Evolutionary conservation across 2,329 filamentous ascomycete species (phyloP).

Genomic region (Exophiala spinifera): DNA sequence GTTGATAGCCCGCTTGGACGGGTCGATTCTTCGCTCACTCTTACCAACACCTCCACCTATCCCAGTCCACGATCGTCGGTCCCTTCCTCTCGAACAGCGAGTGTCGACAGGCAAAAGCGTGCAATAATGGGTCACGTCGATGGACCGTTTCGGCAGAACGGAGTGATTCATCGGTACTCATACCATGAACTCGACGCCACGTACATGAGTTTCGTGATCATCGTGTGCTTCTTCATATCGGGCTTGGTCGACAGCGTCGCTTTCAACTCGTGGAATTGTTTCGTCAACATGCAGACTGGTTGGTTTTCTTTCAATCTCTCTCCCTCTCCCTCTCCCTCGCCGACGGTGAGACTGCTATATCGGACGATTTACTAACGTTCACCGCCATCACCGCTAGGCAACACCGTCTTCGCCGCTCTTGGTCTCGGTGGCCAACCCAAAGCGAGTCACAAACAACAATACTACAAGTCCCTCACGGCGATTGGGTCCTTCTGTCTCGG

Average conservation of each 20-base stretch:
- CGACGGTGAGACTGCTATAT: neutral
- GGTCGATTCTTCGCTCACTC: conserved; percentile 11
- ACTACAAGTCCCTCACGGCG: conserved; percentile 44
- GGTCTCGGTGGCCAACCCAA: conserved; percentile 40
- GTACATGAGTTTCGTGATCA: conserved; percentile 25
- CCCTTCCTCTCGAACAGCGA: conserved; percentile 1
- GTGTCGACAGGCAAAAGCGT: conserved; percentile 5
- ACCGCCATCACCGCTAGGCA: conserved; percentile 35
- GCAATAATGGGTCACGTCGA: conserved; percentile 6
- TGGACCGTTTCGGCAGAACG: neutral
- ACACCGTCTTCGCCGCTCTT: conserved; percentile 44
- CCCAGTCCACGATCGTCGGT: neutral
- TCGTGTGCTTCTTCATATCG: conserved; percentile 42
- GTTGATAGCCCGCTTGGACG: conserved; percentile 2
- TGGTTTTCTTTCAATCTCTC: conserved; percentile 16
- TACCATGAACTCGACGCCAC: conserved; percentile 23
- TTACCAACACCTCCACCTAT: conserved; percentile 9
- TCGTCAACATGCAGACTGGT: conserved; percentile 50
- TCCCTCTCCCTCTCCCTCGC: neutral
- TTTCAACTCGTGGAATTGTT: conserved; percentile 48
- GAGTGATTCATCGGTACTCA: conserved; percentile 15
- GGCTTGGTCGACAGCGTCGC: conserved; percentile 46
- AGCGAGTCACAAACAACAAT: conserved; percentile 39
- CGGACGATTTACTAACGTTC: neutral
- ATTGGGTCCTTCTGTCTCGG: conserved; percentile 39